phyloP scores from a whole-genome alignment of 176 grass and related monocot genomes.

The Bothriochloa decipiens region DNA sequence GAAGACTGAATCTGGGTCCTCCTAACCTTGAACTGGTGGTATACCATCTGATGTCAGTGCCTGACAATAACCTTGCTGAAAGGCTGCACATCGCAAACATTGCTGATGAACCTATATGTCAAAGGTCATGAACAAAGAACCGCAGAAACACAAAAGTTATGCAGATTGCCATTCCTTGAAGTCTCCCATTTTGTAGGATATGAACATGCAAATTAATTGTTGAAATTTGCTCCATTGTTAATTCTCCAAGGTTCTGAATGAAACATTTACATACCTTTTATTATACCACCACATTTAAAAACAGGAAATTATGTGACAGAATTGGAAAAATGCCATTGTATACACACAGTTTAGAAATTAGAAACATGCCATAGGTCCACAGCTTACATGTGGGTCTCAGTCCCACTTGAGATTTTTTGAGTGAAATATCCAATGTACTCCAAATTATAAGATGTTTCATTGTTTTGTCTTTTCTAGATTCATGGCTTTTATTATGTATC shows the following conservation, averaged over 20 bases:
- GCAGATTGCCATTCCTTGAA: neutral
- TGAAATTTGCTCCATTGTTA: neutral
- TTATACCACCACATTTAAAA: conserved; percentile 24
- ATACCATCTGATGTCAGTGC: neutral
- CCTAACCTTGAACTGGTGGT: conserved; percentile 35
- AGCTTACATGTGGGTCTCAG: neutral
- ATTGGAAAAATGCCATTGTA: neutral
- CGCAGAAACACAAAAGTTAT: neutral
- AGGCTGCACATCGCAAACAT: neutral
- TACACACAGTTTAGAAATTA: neutral
- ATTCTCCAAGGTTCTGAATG: conserved; percentile 1
- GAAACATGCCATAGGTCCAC: neutral
- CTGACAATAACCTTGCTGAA: conserved; percentile 25
- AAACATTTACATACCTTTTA: conserved; percentile 8
- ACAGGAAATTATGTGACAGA: neutral
- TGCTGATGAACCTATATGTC: conserved; percentile 13
- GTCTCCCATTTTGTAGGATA: neutral
- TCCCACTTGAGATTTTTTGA: neutral
- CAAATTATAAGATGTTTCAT: neutral
- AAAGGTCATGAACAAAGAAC: conserved; percentile 6
- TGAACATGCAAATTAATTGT: neutral
- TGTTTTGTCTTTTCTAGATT: too few relatives aligned
- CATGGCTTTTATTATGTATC: too few relatives aligned
- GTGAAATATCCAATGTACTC: neutral
- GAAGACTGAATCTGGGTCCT: conserved; percentile 20